A percentile compares a stretch with the other conserved stretches of the same genome.
Evolutionary conservation across 2,329 filamentous ascomycete genomes (phyloP).

Genomic region (Plenodomus lindquistii): DNA sequence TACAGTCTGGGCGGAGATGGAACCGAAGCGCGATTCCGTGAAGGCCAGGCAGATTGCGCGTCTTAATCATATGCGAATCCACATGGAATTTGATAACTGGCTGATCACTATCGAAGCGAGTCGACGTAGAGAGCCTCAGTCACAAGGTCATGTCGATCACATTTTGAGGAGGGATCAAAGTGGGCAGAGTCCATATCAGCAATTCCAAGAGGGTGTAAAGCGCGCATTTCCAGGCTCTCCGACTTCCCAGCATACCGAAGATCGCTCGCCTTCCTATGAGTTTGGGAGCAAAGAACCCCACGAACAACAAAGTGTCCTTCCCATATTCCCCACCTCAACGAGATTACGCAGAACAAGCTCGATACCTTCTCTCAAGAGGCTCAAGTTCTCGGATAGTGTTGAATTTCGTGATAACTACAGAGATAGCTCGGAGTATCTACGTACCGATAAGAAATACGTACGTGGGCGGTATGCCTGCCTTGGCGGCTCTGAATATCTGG

Average conservation of each 20-base stretch:
- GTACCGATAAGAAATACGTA: conserved; percentile 23
- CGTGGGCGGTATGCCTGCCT: conserved; percentile 32
- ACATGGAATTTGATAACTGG: conserved; percentile 31
- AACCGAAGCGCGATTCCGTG: conserved; percentile 16
- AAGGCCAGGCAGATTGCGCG: conserved; percentile 16
- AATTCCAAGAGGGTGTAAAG: conserved; percentile 6
- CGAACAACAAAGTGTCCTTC: not conserved
- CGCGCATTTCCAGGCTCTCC: conserved; percentile 11
- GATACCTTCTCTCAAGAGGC: conserved; percentile 16
- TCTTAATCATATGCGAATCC: conserved; percentile 13
- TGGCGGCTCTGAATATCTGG: conserved; percentile 28
- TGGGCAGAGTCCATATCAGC: not conserved
- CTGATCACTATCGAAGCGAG: conserved; percentile 23
- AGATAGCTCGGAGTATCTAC: conserved; percentile 14
- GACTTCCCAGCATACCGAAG: not conserved
- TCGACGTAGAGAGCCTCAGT: not conserved
- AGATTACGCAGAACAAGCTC: conserved; percentile 8
- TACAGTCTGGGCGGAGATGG: conserved; percentile 11
- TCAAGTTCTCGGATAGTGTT: conserved; percentile 23
- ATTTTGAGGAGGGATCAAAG: not conserved
- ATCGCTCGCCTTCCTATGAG: not conserved
- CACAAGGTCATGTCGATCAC: not conserved
- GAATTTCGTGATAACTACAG: conserved; percentile 25
- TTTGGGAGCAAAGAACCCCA: not conserved
- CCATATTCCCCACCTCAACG: conserved; percentile 7